A percentile compares a stretch with the other conserved stretches of the same genome.
Conservation (phyloP, 2,329 filamentous ascomycete genomes). For the Colletotrichum lindemuthianum region DNA sequence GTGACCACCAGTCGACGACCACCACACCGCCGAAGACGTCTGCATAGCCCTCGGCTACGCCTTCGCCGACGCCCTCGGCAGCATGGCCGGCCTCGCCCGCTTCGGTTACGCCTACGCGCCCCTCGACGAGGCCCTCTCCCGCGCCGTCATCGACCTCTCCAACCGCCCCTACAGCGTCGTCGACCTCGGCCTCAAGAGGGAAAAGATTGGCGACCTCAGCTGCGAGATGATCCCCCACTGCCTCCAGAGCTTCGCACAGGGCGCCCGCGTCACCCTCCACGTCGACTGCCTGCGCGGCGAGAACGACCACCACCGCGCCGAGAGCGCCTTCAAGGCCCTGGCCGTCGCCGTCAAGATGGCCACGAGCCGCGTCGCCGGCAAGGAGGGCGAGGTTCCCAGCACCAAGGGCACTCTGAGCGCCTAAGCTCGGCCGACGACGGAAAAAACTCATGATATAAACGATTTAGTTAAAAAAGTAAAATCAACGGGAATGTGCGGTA, state of each 20-base stretch:
- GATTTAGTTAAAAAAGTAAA: conserved; percentile 3
- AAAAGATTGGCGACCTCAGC: conserved; percentile 93
- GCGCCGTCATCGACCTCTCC: conserved; percentile 93
- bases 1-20: conserved; percentile 81
- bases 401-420: conserved; percentile 90
- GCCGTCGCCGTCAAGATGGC: conserved; percentile 86
- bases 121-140: conserved; percentile 92
- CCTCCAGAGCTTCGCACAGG: conserved; percentile 92
- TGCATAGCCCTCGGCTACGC: conserved; percentile 90
- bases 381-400: conserved; percentile 92
- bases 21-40: conserved; percentile 96
- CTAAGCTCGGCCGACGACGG: neutral
- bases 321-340: conserved; percentile 96
- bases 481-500: conserved; percentile 9
- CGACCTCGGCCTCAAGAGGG: conserved; percentile 84
- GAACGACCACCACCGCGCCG: conserved; percentile 96
- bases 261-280: conserved; percentile 90
- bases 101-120: conserved; percentile 94
- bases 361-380: conserved; percentile 77
- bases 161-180: conserved; percentile 89
- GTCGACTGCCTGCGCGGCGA: conserved; percentile 90
- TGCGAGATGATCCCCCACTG: conserved; percentile 98
- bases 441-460: neutral
- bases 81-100: conserved; percentile 82
- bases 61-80: conserved; percentile 83